Conservation (phyloP, 2,329 filamentous ascomycete species). For the Calycina herbarum region DNA sequence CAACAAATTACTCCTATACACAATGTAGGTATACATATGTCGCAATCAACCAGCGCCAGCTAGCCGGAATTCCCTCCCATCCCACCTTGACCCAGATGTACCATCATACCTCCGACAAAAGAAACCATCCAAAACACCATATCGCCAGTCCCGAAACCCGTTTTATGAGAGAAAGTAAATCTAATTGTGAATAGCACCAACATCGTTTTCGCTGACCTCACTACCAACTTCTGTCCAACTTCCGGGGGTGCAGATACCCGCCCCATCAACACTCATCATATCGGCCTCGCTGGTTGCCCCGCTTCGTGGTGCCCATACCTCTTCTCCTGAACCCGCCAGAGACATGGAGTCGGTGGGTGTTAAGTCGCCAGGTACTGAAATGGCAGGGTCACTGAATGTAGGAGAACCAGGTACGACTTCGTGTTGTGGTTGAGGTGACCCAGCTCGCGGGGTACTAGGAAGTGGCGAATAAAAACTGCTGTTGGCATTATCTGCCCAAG, state of each 20-base stretch:
- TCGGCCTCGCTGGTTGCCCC: constrained; percentile 49
- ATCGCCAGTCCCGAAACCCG: neutral
- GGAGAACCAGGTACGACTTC: constrained; percentile 26
- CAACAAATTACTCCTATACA: neutral
- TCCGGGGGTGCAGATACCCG: constrained; percentile 57
- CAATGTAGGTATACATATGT: neutral
- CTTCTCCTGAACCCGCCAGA: constrained; percentile 51
- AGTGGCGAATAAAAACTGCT: constrained; percentile 61
- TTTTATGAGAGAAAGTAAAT: constrained; percentile 12
- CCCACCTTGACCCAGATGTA: no score
- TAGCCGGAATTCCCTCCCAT: no score
- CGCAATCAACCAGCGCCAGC: no score
- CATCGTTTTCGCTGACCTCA: constrained; percentile 50
- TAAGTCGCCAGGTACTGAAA: constrained; percentile 44
- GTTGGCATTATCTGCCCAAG: constrained; percentile 54
- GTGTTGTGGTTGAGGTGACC: constrained; percentile 23
- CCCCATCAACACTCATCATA: constrained; percentile 58
- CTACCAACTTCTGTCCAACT: constrained; percentile 68
- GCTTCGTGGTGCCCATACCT: constrained; percentile 40
- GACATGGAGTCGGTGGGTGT: constrained; percentile 62
- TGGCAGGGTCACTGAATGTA: constrained; percentile 29
- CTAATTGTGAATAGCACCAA: constrained; percentile 30
- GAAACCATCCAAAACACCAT: neutral
- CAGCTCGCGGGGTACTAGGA: constrained; percentile 47
- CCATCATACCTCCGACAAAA: neutral